phyloP scores from a whole-genome alignment of 2,329 filamentous ascomycete species.

The Cercospora beticola region DNA sequence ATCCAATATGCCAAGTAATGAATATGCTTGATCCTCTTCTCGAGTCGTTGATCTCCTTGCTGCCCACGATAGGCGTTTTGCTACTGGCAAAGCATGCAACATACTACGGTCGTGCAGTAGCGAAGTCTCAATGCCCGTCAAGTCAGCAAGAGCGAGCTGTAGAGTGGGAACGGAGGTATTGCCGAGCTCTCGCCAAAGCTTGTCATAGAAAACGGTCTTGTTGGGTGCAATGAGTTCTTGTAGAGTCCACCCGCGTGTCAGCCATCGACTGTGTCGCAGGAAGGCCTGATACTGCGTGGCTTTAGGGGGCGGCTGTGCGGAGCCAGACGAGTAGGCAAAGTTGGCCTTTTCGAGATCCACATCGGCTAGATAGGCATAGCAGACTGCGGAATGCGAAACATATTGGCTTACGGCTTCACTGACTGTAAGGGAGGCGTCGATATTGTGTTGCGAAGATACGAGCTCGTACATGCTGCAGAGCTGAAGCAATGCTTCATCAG shows the following conservation, averaged over 20 bases:
- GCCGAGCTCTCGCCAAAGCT: conserved; percentile 6
- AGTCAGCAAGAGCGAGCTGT: conserved; percentile 2
- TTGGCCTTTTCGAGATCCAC: not conserved
- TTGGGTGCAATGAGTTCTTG: conserved; percentile 30
- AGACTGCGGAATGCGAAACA: conserved; percentile 19
- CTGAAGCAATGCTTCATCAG: not conserved
- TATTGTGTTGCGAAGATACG: not conserved
- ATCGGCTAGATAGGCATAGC: conserved; percentile 26
- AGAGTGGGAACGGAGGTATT: not conserved
- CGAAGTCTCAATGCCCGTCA: conserved; percentile 8
- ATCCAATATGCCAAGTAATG: conserved; percentile 24
- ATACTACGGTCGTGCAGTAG: not conserved
- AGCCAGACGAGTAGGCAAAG: not conserved
- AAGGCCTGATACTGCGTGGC: conserved; percentile 1
- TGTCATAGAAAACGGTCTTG: conserved; percentile 23
- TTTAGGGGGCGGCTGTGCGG: not conserved
- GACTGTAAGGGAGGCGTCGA: not conserved
- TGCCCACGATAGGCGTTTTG: conserved; percentile 23
- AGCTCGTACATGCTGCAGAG: not conserved
- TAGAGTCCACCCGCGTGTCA: conserved; percentile 28
- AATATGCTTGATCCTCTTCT: conserved; percentile 28
- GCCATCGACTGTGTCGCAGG: conserved; percentile 18
- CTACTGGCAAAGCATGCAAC: conserved; percentile 10
- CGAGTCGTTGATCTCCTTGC: conserved; percentile 17
- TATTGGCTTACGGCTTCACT: conserved; percentile 1